Conservation (phyloP, 345 rosid species). For the Reutealis trisperma region DNA sequence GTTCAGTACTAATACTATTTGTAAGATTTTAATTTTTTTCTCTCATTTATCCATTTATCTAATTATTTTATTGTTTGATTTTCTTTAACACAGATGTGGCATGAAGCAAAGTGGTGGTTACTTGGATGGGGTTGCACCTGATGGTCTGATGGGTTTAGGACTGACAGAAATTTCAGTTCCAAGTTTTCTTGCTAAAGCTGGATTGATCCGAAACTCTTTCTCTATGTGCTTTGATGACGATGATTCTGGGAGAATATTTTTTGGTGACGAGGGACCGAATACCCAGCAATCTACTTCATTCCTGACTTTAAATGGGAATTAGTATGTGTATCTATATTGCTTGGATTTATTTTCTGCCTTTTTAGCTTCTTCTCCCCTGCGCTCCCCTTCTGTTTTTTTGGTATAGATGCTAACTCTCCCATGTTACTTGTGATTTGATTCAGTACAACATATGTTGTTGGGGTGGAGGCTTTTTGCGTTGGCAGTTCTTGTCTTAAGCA, state of each 20-base stretch:
- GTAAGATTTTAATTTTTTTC: not conserved
- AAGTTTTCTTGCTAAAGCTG: conserved; percentile 73
- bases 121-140: conserved; percentile 80
- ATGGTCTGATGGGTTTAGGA: conserved; percentile 93
- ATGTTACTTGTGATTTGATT: conserved; percentile 21
- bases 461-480: conserved; percentile 69
- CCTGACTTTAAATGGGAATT: conserved; percentile 53
- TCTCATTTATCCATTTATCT: not conserved
- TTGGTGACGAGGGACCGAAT: conserved; percentile 76
- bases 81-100: conserved; percentile 64
- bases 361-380: not conserved
- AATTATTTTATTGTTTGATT: conserved; percentile 8
- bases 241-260: conserved; percentile 77
- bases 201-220: conserved; percentile 71
- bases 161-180: conserved; percentile 78
- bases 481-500: conserved; percentile 66
- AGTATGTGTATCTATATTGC: conserved; percentile 40
- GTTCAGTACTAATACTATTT: not conserved
- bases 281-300: conserved; percentile 74
- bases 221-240: conserved; percentile 84
- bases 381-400: not conserved
- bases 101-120: conserved; percentile 84
- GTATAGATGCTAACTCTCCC: conserved; percentile 4
- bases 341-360: not conserved
- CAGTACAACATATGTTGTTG: conserved; percentile 67